Evolutionary conservation across 1,284 basidiomycete species (phyloP), one percentile per base, ranked within the genome.

Genomic region (Ustilago tritici): DNA sequence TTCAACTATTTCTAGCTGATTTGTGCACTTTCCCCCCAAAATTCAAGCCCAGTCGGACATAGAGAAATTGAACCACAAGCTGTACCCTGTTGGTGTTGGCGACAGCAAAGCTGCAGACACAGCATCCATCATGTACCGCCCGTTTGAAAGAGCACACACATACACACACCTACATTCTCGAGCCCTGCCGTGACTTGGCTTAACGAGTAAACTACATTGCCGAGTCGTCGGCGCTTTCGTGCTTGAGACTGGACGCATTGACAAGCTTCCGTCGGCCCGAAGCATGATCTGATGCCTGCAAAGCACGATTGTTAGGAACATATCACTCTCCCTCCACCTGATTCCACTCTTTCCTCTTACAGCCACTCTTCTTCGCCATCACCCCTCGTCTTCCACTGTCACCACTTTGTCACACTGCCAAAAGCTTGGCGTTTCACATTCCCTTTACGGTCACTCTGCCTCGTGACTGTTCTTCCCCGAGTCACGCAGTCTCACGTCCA

Each of bases 1-100:
- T 3, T 28, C 23, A 28, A 28, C 23, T 28, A 28, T 28, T 28
- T 36, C 38, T 6, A 15, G 11, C 36, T 50, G 57, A 59, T 59
- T 41, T 40, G 34, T 49, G 58, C 58, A 35, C 36, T 40, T 46
- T 11, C 11, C 3, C 41, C 34, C 38, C n/a, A 43, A 46, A 56
- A n/a, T 60, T 60, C 35, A 52, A 60, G 34, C 47, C 12, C 58
- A 60, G 58, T 36, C 32, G 32, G 49, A 31, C 46, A 50, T 19
- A 46, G 38, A 43, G 28, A 35, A 14, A n/a, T 23, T 28, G 7
- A 32, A 6, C 31, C 35, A 32, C 54, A 40, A 28, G 23, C 23
- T 28, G 23, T 28, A 28, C 9, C 36, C 36, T 40, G 53, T 35
- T n/a, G 17, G 14, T 11, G 38, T 17, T 11, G 46, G n/a, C 19